Base-by-base conservation (phyloP, 2,329 filamentous ascomycete genomes). In the Lasiodiplodia citricola region DNA sequence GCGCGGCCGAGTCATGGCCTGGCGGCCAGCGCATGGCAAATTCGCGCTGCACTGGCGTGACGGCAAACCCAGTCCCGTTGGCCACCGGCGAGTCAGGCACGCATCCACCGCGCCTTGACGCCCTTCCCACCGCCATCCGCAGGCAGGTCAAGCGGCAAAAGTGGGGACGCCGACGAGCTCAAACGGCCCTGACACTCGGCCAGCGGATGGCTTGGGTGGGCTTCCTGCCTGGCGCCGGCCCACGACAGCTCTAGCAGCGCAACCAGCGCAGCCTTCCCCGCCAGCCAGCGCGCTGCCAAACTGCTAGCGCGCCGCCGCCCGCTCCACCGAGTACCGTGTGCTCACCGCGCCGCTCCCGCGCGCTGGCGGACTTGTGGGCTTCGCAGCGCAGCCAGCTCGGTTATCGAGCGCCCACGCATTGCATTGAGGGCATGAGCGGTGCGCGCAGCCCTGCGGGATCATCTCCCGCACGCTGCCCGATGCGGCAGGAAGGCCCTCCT, bases 91-190 rank as follows among this genome's bases (percentile, higher is more conserved):
- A 67, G 65, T 57, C 52, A 67, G 65, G 60, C 60, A 64, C 47
- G 60, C 60, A 38, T 68, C 66, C 55, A 62, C 57, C 56, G 55
- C 55, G 55, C 55, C 55, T 57, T 57, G 55, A 62, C 50, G 56
- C 66, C 54, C 44, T 52, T 64, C 50, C 67, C 57, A 68, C 67
- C 67, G 67, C 67, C 67, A 68, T 68, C 57, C 67, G 57, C 58
- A 57, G 67, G 67, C 67, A 68, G 57, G 67, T 68, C 58, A 68
- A 68, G 57, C 67, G 67, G 67, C 66, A 67, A 64, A 64, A 64
- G 60, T 64, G 60, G 60, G 44, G 60, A 51, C 60, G 60, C 47
- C 44, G 44, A 10, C 60, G 47, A 51, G 28, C 60, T 64, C 60
- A 64, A 64, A 64, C 60, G 60, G 60, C 60, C 60, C 37, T 64